These are phyloP conservation scores for Ophiostoma quercus DNA, from an alignment of 2,329 filamentous ascomycete genomes.

Conservation along the genomic window DNA sequence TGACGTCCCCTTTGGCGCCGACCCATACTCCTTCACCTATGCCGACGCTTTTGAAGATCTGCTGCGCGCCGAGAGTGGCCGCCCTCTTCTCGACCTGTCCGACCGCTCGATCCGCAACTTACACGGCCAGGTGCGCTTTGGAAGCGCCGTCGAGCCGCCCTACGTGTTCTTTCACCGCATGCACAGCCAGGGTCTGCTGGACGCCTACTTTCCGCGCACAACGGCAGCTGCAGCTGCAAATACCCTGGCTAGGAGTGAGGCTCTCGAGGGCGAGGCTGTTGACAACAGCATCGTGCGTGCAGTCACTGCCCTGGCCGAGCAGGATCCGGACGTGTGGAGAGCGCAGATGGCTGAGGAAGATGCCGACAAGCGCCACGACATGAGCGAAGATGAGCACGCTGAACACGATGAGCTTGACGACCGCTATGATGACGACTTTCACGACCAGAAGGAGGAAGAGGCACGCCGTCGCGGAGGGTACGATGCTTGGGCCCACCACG, in stretches of 20 bases:
- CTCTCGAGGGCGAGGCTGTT: neutral
- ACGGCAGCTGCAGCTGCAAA: slow-evolving; percentile 16
- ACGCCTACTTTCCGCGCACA: slow-evolving; percentile 32
- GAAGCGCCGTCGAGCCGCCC: slow-evolving; percentile 36
- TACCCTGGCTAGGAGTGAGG: neutral
- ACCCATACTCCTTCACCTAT: slow-evolving; percentile 45
- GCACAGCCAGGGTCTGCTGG: slow-evolving; percentile 37
- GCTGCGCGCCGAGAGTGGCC: slow-evolving; percentile 43
- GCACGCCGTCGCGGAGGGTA: neutral
- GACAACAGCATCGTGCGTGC: slow-evolving; percentile 24
- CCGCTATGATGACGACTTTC: slow-evolving; percentile 10
- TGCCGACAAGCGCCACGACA: slow-evolving; percentile 17
- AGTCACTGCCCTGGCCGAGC: slow-evolving; percentile 18
- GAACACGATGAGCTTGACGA: slow-evolving; percentile 5
- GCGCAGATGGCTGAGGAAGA: slow-evolving; percentile 21
- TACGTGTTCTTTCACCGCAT: slow-evolving; percentile 40
- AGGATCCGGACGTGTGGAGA: slow-evolving; percentile 27
- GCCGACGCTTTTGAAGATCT: slow-evolving; percentile 56
- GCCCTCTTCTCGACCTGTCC: slow-evolving; percentile 39
- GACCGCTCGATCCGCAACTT: slow-evolving; percentile 34
- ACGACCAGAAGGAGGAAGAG: slow-evolving; percentile 13
- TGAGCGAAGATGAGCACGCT: neutral
- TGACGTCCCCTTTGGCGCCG: slow-evolving; percentile 38
- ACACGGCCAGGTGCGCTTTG: slow-evolving; percentile 27
- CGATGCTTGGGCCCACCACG: slow-evolving; percentile 4